Conservation (phyloP, 176 grass and related monocot species). For the Typha latifolia region DNA sequence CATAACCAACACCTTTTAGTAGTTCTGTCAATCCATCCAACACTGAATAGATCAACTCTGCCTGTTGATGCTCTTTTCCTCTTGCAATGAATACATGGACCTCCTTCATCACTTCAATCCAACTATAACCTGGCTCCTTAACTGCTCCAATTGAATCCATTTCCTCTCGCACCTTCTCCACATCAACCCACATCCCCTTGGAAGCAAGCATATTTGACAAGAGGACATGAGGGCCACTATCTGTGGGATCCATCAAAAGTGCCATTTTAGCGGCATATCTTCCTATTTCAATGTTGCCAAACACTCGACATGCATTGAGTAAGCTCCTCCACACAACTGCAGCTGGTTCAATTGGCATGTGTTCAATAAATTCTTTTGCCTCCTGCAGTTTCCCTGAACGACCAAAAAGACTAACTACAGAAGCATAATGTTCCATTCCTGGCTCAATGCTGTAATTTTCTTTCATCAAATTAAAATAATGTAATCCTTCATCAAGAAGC, state of each 20-base stretch:
- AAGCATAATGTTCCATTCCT: conserved; percentile 65
- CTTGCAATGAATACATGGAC: conserved; percentile 42
- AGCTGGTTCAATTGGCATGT: conserved; percentile 56
- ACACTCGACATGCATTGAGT: conserved; percentile 50
- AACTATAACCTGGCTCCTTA: conserved; percentile 65
- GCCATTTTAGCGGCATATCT: conserved; percentile 55
- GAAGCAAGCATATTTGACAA: conserved; percentile 79
- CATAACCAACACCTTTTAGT: conserved; percentile 13
- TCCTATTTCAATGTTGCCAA: conserved; percentile 61
- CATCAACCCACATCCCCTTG: conserved; percentile 69
- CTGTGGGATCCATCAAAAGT: conserved; percentile 39
- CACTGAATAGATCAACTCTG: conserved; percentile 25
- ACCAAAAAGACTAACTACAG: conserved; percentile 65
- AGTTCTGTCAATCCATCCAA: conserved; percentile 22
- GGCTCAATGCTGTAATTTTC: conserved; percentile 45
- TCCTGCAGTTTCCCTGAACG: conserved; percentile 50
- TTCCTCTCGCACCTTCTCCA: conserved; percentile 39
- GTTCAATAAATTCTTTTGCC: conserved; percentile 55
- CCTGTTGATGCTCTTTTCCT: conserved; percentile 30
- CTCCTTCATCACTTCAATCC: conserved; percentile 54
- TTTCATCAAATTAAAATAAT: conserved; percentile 55
- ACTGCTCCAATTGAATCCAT: conserved; percentile 30
- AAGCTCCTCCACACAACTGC: conserved; percentile 66
- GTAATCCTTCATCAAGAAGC: conserved; percentile 47
- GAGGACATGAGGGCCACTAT: conserved; percentile 53